Base-by-base conservation (phyloP, 2,329 filamentous ascomycete species). In the Alternaria sp. region DNA sequence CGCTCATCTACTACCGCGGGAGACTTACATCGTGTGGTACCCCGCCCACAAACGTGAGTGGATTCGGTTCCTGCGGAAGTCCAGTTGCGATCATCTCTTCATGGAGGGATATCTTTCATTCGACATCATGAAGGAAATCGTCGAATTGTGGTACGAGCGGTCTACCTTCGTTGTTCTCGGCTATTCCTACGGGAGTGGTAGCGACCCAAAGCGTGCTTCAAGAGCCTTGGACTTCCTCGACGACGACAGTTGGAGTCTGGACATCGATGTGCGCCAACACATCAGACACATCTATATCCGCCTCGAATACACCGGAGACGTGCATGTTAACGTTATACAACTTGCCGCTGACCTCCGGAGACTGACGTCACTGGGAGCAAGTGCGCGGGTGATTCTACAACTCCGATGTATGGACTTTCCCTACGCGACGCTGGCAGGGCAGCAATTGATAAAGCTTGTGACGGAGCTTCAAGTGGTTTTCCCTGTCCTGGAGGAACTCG, bases 361-460 rank as follows among this genome's bases (percentile, higher is more conserved):
- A 41, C 33, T 41, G 4, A 1, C 2, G 0, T 18, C 33, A 41
- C 33, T 41, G 1, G 4, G 33, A 41, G 33, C 8, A 3, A 3
- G 18, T 41, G 8, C 1, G 33, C 33, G 15, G 4, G 33, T 41
- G 1, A 9, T 41, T 5, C 2, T 41, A 10, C 4, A 41, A 5
- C 4, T 41, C 2, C 33, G 18, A 41, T 41, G 15, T 41, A 3
- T 1, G 10, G 2, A 41, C 14, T 3, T 2, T 4, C 8, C 8
- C 25, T 9, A 0, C 0, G 0, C 2, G 8, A 41, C 33, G 33
- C 4, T 41, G 33, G 3, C 1, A 41, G 2, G 1, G 15, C 33
- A n/a, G 4, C 33, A 10, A 18, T 0, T 41, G 0, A 3, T 6
- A 41, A 9, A 1, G 2, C 4, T 41, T 41, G 33, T 41, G 15